Base-by-base conservation (phyloP, 768 basidiomycete genomes). In the Pholiota conissans region DNA sequence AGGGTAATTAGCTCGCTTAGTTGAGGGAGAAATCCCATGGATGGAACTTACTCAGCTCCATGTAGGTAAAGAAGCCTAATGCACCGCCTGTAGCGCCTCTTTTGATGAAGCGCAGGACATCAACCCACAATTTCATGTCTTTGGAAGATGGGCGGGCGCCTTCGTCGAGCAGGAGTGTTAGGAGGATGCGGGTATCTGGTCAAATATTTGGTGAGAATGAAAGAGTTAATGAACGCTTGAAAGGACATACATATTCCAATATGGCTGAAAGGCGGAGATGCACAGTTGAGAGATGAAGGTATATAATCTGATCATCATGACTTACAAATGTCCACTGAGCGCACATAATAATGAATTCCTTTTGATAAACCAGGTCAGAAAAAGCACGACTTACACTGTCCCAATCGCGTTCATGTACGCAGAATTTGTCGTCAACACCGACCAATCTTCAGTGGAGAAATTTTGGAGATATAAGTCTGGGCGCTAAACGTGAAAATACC, bases 101-200 rank as follows among this genome's bases (percentile, higher is more conserved):
- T 69, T 84, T 83, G 65, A 84, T 61, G 66, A 77, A 83, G 18
- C 78, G 74, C 27, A 82, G 67, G 28, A 75, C 71, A 65, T 83
- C 81, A 27, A 85, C 82, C 82, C 82, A 84, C 11, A 82, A 72
- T 66, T 80, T 79, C 82, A 81, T 82, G 61, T 81, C 80, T 50
- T 76, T 75, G 2, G 75, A 69, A 11, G 68, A 58, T 0, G 81
- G 82, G 0, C 79, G 71, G 0, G 81, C 76, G 39, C 64, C 65
- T n/a, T 68, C 57, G 63, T 83, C 80, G 60, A 81, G 70, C 24
- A 83, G 74, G 45, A 82, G 74, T 2, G 75, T 76, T 8, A 82
- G 68, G 11, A 82, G 75, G 22, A 82, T 79, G 22, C 81, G 78
- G 8, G 76, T 80, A 58, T 81, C 76, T 79, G 28, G 49, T 0